Evolutionary conservation across 2,329 filamentous ascomycete genomes (phyloP).

Genomic region (Aphanoascus verrucosus): DNA sequence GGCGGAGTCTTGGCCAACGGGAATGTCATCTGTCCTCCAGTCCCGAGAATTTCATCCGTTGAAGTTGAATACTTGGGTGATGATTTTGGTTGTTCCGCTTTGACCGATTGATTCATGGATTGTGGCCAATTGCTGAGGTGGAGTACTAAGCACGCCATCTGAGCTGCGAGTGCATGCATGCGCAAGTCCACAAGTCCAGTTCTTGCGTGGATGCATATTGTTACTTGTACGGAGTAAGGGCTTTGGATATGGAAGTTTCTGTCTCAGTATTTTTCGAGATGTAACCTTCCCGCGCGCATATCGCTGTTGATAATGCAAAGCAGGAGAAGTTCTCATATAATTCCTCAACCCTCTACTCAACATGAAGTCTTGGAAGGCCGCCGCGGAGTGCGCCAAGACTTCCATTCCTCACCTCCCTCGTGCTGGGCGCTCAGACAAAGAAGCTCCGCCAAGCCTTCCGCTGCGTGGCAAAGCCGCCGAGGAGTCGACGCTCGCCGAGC

Average conservation of each 20-base stretch:
- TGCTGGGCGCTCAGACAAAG: not conserved
- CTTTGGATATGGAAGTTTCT: no score
- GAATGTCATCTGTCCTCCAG: not conserved
- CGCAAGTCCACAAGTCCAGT: no score
- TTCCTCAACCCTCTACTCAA: no score
- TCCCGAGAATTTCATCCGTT: not conserved
- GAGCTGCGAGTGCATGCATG: not conserved
- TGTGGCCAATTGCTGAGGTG: not conserved
- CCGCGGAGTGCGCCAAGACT: not conserved
- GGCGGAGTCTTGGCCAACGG: not conserved
- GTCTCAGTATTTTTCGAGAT: no score
- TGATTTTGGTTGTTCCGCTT: not conserved
- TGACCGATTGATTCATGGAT: not conserved
- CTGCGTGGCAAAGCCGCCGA: slow-evolving; percentile 5
- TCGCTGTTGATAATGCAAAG: no score
- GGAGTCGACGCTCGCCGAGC: not conserved
- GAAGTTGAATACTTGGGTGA: not conserved
- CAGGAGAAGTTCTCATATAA: no score
- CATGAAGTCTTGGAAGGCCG: not conserved
- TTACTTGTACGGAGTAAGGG: no score
- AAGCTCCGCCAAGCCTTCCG: slow-evolving; percentile 7
- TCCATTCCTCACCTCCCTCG: not conserved
- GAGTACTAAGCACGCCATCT: not conserved
- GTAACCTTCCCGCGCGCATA: no score
- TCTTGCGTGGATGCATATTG: no score